phyloP scores from a whole-genome alignment of 2,329 filamentous ascomycete genomes.

The Akanthomyces uredinophilus region DNA sequence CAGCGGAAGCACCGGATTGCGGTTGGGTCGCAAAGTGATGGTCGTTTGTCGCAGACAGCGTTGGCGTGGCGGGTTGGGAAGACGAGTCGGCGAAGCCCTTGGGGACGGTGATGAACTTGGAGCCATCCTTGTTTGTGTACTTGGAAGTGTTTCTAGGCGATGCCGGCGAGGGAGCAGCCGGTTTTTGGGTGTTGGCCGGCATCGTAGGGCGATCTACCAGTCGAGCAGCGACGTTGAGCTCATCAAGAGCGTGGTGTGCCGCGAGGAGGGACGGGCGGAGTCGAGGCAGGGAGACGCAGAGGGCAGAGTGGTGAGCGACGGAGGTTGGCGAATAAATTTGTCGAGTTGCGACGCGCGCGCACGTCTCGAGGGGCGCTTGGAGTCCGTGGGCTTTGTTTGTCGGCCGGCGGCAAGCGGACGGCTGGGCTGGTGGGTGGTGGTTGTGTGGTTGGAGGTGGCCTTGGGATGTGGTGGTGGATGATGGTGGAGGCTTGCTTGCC shows the following conservation, averaged over 20 bases:
- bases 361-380: conserved; percentile 3
- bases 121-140: conserved; percentile 64
- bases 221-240: conserved; percentile 28
- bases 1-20: conserved; percentile 15
- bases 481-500: conserved; percentile 2
- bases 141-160: conserved; percentile 53
- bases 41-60: conserved; percentile 34
- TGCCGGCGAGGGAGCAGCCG: conserved; percentile 43
- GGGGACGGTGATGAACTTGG: conserved; percentile 62
- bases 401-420: conserved; percentile 15
- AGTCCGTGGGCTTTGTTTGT: conserved; percentile 13
- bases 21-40: conserved; percentile 19
- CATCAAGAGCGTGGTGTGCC: conserved; percentile 31
- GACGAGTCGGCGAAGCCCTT: conserved; percentile 51
- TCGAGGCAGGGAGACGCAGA: background rate
- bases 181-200: conserved; percentile 50
- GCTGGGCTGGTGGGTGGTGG: conserved; percentile 14
- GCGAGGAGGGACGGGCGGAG: conserved; percentile 13
- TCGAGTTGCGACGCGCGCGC: background rate
- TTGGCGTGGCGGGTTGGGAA: conserved; percentile 45
- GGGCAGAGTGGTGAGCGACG: background rate
- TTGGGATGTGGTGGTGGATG: conserved; percentile 5
- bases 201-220: conserved; percentile 34
- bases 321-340: background rate
- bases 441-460: conserved; percentile 16